phyloP scores from a whole-genome alignment of 352 stramenopile species.

The Globisporangium canariense region DNA sequence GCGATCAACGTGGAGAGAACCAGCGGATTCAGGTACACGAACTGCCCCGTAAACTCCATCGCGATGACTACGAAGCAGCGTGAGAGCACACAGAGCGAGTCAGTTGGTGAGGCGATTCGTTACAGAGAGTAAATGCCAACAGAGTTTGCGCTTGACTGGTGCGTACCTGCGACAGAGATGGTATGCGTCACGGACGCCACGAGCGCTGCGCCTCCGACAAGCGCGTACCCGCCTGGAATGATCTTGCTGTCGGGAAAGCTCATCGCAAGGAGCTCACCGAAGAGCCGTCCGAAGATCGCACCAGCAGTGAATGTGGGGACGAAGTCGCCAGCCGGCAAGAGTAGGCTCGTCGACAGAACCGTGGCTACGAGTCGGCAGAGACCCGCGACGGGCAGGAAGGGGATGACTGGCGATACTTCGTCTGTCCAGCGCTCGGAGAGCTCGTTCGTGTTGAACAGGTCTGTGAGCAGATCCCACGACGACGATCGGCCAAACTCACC shows the following conservation, averaged over 20 bases:
- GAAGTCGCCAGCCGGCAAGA: conserved; percentile 56
- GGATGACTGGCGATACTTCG: conserved; percentile 28
- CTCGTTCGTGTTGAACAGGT: conserved; percentile 27
- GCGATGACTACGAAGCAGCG: conserved; percentile 40
- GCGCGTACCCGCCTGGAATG: conserved; percentile 58
- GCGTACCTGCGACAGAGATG: conserved; percentile 48
- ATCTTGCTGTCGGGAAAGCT: conserved; percentile 36
- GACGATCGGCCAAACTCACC: conserved; percentile 36
- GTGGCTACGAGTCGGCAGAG: conserved; percentile 35
- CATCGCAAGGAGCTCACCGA: conserved; percentile 38
- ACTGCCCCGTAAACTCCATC: conserved; percentile 68
- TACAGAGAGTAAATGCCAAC: neutral
- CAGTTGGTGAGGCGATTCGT: neutral
- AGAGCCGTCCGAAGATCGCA: conserved; percentile 49
- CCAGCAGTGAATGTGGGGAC: conserved; percentile 66
- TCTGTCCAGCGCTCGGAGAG: conserved; percentile 31
- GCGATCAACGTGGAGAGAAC: conserved; percentile 51
- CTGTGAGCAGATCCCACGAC: conserved; percentile 24
- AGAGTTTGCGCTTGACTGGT: neutral
- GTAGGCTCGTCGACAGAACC: conserved; percentile 46
- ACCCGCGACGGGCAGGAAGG: conserved; percentile 29
- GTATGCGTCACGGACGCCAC: conserved; percentile 62
- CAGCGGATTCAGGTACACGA: conserved; percentile 61
- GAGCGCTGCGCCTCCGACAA: conserved; percentile 61
- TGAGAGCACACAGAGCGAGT: neutral